These are phyloP conservation scores for Pestalotiopsis sp. DNA, from an alignment of 2,329 filamentous ascomycete species.

Conservation along the genomic window DNA sequence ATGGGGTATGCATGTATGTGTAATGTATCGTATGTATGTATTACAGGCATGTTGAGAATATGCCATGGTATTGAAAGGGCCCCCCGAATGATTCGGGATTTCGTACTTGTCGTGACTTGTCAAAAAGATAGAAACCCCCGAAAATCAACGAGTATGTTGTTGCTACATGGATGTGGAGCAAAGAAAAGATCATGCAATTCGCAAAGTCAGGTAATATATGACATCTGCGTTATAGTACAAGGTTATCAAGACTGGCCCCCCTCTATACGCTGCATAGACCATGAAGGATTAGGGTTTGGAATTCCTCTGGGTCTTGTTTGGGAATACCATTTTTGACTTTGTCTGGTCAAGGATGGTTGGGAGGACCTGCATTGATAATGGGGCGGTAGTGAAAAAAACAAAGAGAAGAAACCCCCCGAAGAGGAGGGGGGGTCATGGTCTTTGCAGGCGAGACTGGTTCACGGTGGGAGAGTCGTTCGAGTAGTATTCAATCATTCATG, in stretches of 20 bases:
- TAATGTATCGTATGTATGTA: not conserved
- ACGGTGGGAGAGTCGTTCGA: not conserved
- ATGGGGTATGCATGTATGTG: not conserved
- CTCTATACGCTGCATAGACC: no score
- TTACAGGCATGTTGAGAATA: not conserved
- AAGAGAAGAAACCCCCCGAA: not conserved
- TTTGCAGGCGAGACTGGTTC: not conserved
- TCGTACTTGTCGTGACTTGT: not conserved
- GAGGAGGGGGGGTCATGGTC: not conserved
- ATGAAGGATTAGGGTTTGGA: not conserved
- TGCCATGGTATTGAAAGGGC: not conserved
- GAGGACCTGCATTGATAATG: slow-evolving; percentile 4
- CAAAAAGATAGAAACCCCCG: no score
- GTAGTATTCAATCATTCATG: not conserved
- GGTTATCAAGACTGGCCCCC: no score
- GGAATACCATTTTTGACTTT: not conserved
- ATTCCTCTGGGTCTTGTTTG: not conserved
- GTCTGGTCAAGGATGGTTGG: not conserved
- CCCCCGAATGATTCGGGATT: not conserved
- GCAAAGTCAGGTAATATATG: no score
- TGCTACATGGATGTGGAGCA: no score
- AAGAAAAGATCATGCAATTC: no score
- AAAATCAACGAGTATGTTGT: no score
- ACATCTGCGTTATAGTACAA: no score
- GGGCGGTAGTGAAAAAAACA: not conserved